phyloP scores from a whole-genome alignment of 371 early-diverging fungal species.

The Rhizopus delemar region DNA sequence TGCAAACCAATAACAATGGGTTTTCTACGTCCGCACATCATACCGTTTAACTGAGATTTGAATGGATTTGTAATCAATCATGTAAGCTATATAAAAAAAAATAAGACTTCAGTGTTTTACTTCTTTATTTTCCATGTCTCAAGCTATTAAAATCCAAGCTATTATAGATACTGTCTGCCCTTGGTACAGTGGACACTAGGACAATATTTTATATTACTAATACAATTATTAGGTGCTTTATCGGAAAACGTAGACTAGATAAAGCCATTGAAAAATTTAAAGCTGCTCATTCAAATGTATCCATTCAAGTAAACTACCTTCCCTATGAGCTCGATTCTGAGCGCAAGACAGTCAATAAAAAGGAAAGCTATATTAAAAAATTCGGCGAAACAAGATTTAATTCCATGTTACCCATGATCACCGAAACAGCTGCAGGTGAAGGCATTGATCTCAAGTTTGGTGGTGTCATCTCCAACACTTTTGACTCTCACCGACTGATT shows the following conservation, averaged over 20 bases:
- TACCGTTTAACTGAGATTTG: conserved; percentile 6
- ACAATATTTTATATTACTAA: neutral
- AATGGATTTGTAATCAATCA: neutral
- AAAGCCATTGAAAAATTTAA: conserved; percentile 58
- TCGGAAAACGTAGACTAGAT: conserved; percentile 71
- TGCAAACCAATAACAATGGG: no score
- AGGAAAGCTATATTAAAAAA: conserved; percentile 52
- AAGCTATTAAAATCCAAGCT: conserved; percentile 48
- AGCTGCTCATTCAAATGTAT: conserved; percentile 48
- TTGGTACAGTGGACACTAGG: conserved; percentile 33
- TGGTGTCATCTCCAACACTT: conserved; percentile 64
- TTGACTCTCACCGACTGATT: conserved; percentile 72
- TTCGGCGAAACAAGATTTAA: conserved; percentile 58
- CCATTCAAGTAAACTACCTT: conserved; percentile 57
- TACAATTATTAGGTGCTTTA: conserved; percentile 50
- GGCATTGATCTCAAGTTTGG: conserved; percentile 65
- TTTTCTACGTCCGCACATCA: no score
- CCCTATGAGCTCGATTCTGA: conserved; percentile 67
- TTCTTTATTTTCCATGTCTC: conserved; percentile 15
- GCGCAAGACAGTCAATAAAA: conserved; percentile 28
- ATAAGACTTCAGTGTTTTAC: neutral
- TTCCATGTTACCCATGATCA: conserved; percentile 52
- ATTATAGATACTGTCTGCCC: conserved; percentile 65
- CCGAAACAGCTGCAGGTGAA: conserved; percentile 54
- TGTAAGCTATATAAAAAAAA: neutral